phyloP scores from a whole-genome alignment of 2,329 filamentous ascomycete species.

The Torrubiellomyces zombiae region DNA sequence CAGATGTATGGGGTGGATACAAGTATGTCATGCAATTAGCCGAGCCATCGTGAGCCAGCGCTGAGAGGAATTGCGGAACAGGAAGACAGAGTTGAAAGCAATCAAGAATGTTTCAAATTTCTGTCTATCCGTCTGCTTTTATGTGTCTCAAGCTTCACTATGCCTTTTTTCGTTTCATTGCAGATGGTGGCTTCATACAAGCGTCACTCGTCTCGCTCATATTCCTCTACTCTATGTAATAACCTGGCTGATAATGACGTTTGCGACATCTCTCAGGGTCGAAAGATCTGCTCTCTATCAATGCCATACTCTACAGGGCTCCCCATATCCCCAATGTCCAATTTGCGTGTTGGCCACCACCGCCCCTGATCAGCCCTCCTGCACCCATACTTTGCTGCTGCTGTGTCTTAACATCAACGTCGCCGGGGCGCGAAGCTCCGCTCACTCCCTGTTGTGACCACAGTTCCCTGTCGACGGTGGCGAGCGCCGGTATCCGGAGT shows the following conservation, averaged over 20 bases:
- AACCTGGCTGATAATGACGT: too few relatives aligned
- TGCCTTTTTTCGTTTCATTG: background rate
- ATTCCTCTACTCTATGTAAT: too few relatives aligned
- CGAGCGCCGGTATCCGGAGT: conserved; percentile 51
- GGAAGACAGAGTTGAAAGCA: too few relatives aligned
- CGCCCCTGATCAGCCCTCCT: conserved; percentile 25
- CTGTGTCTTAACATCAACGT: conserved; percentile 39
- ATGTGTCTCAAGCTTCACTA: conserved; percentile 1
- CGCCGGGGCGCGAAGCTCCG: conserved; percentile 42
- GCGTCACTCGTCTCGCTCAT: too few relatives aligned
- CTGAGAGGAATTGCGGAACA: too few relatives aligned
- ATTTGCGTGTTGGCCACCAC: conserved; percentile 23
- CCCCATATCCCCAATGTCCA: conserved; percentile 52
- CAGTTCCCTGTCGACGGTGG: conserved; percentile 53
- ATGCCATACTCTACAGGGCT: conserved; percentile 19
- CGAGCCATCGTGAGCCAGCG: conserved; percentile 8
- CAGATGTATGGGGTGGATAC: too few relatives aligned
- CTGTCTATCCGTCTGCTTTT: too few relatives aligned
- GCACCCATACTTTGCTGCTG: conserved; percentile 50
- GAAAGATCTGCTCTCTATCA: too few relatives aligned
- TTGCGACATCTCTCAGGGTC: too few relatives aligned
- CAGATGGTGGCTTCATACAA: too few relatives aligned
- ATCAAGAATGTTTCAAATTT: too few relatives aligned
- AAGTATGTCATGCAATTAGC: conserved; percentile 16
- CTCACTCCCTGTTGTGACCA: conserved; percentile 51